Percentiles rank a stretch among this genome's conserved stretches.
Conservation (phyloP, 1,284 basidiomycete species). For the Ustilago nuda region DNA sequence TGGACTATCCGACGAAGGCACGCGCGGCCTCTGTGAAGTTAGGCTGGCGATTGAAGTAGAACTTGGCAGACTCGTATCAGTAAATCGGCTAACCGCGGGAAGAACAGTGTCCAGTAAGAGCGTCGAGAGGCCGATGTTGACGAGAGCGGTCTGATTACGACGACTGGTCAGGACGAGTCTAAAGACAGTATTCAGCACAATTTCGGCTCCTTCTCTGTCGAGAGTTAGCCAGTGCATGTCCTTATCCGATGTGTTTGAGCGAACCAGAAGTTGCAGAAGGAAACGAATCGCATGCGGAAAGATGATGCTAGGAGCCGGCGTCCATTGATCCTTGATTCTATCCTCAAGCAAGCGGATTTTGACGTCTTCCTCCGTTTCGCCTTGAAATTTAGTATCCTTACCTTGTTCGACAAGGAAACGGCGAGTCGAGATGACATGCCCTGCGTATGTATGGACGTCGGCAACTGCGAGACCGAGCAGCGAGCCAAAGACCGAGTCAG, state of each 20-base stretch:
- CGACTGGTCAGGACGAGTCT: constrained; percentile 21
- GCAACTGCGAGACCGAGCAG: constrained; percentile 57
- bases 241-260: not conserved
- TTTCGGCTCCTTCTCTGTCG: constrained; percentile 9
- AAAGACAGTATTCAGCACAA: constrained; percentile 22
- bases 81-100: not conserved
- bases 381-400: not conserved
- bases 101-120: constrained; percentile 23
- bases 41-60: constrained; percentile 5
- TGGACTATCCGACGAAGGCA: not conserved
- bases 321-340: constrained; percentile 32
- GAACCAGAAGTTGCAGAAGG: constrained; percentile 20
- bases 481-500: constrained; percentile 43
- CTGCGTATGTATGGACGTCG: constrained; percentile 43
- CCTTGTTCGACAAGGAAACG: constrained; percentile 19
- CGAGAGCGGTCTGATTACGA: constrained; percentile 29
- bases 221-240: not conserved
- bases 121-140: constrained; percentile 17
- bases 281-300: constrained; percentile 27
- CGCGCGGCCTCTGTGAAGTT: not conserved
- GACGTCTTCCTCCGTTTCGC: not conserved
- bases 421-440: constrained; percentile 30
- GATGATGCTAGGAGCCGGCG: constrained; percentile 17
- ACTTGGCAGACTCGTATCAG: not conserved
- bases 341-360: not conserved